Evolutionary conservation across 2,329 filamentous ascomycete species (phyloP), one percentile per base, ranked within the genome.

Genomic region (Leptographium wingfieldii): DNA sequence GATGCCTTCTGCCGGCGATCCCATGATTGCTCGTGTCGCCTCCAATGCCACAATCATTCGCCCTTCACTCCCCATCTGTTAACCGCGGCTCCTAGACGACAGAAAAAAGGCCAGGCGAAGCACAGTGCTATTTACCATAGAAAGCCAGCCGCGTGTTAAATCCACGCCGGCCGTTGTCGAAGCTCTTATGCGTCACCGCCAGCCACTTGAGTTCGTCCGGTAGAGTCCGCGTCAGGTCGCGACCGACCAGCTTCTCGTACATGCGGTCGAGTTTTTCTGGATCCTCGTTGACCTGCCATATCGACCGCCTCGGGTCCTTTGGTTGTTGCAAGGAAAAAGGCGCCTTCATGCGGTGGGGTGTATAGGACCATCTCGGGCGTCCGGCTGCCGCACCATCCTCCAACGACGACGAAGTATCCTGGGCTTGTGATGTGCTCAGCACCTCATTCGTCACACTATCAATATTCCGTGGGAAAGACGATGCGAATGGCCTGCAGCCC

Each of bases 151-250:
- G 83, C 69, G 96, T 92, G 72, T 99, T 99, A 76, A 92, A 96
- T 1, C 92, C 92, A 77, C 92, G 86, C 69, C 90, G 80, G 58
- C 92, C 94, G 70, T 97, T 91, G 71, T 99, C 92, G 69, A 96
- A 97, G 74, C 91, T 96, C 82, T 97, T 97, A 73, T 97, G 94
- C 65, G 94, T 99, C 60, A 99, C 83, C 35, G 92, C 92, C 68
- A 97, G 77, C 94, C 94, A 99, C 76, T 96, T 97, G 63, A 94
- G 79, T 75, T 99, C 92, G 19, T 96, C 92, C 2, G 87, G 85
- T 61, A 99, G 78, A 71, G 94, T 72, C 66, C 80, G 82, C 66
- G 88, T 82, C 60, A 88, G 89, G 54, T 81, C 84, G 55, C 77
- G 77, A 6, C 92, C 92, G 59, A 97, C 75, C 66, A 97, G 81